Evolutionary conservation across 2,329 filamentous ascomycete species (phyloP), one percentile per base, ranked within the genome.

Genomic region (Cordyceps pruinosa): DNA sequence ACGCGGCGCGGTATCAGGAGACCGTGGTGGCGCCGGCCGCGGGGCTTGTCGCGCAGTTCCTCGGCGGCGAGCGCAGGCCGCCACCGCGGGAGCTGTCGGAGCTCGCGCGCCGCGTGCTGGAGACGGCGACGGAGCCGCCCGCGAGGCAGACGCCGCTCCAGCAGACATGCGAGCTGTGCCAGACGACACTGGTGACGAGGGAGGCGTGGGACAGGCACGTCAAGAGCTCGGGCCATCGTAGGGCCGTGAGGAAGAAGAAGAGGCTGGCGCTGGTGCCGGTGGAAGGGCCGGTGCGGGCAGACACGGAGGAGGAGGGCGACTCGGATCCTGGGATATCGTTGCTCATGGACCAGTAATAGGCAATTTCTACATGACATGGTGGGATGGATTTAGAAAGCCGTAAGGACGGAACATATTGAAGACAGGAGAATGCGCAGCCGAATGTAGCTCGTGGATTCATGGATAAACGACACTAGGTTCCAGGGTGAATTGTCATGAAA

Each of bases 161-260:
- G 60, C 80, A 80, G 62, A 81, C 78, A 19, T 99, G 94, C 66
- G 84, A 90, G 3, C 62, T 85, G 1, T 99, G 94, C 66, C 74
- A 90, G 63, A 80, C 81, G 58, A 82, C 83, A 23, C 71, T 79
- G 5, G 68, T 85, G 54, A 83, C 80, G 3, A 81, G 85, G 61
- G 74, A 79, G 59, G 70, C 70, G 2, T 77, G 73, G 73, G 60
- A 68, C 39, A 67, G 70, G 57, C 74, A 76, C 53, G 58, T 75
- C 10, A 72, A 69, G 59, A 70, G 72, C 44, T 60, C 65, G 10
- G 63, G 67, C 17, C 74, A 77, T 53, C 67, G 68, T 5, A 62
- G 70, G 17, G 64, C 66, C 6, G 44, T 69, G 30, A 69, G 68
- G 37, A 72, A 64, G 62, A 73, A 68, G 56, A 73, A 71, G 55